phyloP scores from a whole-genome alignment of 2,329 filamentous ascomycete genomes.

The Trichoderma asperellum region DNA sequence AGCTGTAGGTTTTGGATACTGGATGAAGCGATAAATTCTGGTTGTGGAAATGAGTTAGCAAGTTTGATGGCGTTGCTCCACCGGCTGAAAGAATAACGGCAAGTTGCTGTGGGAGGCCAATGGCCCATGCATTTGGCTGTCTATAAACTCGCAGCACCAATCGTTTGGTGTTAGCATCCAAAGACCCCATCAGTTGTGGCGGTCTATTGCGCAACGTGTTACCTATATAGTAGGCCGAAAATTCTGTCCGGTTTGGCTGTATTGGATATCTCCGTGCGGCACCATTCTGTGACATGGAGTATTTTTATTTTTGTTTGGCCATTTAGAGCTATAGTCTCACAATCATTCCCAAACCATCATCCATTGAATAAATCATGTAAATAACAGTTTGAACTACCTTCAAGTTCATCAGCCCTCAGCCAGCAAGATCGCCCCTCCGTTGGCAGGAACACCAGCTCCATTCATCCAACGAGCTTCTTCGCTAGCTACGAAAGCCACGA shows the following conservation, averaged over 20 bases:
- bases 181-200: no score
- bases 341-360: not conserved
- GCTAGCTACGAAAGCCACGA: slow-evolving; percentile 2
- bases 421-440: not conserved
- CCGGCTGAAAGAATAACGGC: no score
- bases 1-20: no score
- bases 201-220: no score
- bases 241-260: not conserved
- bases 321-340: not conserved
- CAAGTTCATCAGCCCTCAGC: not conserved
- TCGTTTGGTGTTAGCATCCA: no score
- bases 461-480: slow-evolving; percentile 18
- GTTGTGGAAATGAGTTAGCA: no score
- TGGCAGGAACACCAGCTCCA: slow-evolving; percentile 4
- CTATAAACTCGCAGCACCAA: no score
- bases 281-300: not conserved
- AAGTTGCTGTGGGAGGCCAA: no score
- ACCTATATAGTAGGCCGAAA: not conserved
- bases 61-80: no score
- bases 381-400: not conserved
- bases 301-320: not conserved
- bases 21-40: no score
- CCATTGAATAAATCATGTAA: not conserved
- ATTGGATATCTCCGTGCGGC: not conserved
- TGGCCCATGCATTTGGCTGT: no score